These are phyloP conservation scores for Solanum chiquidenum DNA, from an alignment of 257 asterid genomes.

Conservation along the genomic window DNA sequence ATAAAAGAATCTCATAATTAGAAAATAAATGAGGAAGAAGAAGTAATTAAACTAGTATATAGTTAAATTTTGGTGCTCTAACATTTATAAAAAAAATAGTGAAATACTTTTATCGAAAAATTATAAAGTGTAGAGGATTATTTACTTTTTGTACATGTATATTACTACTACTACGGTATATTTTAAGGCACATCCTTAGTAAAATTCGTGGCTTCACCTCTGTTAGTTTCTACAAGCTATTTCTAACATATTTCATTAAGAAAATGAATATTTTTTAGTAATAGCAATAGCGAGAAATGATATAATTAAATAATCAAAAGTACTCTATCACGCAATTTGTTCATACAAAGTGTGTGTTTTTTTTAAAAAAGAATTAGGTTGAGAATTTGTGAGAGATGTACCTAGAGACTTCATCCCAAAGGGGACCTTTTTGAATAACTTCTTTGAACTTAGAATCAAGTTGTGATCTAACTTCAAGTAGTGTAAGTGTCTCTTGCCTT, in stretches of 20 bases:
- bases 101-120: background rate
- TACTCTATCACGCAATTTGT: background rate
- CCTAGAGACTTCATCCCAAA: constrained; percentile 99
- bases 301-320: background rate
- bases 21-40: background rate
- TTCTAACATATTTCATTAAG: background rate
- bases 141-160: background rate
- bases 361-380: background rate
- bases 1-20: background rate
- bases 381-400: background rate
- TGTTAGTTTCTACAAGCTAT: background rate
- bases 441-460: constrained; percentile 89
- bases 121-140: background rate
- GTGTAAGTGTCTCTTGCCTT: constrained; percentile 89
- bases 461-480: constrained; percentile 94
- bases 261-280: background rate
- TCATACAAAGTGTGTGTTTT: background rate
- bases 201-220: background rate
- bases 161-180: background rate
- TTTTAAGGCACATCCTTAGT: background rate
- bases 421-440: constrained; percentile 89
- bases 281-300: background rate
- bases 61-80: background rate
- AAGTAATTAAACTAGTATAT: background rate
- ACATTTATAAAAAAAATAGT: too few species aligned